Evolutionary conservation across 148 eudicot species (phyloP).

Genomic region (Vaccinium corymbosum): DNA sequence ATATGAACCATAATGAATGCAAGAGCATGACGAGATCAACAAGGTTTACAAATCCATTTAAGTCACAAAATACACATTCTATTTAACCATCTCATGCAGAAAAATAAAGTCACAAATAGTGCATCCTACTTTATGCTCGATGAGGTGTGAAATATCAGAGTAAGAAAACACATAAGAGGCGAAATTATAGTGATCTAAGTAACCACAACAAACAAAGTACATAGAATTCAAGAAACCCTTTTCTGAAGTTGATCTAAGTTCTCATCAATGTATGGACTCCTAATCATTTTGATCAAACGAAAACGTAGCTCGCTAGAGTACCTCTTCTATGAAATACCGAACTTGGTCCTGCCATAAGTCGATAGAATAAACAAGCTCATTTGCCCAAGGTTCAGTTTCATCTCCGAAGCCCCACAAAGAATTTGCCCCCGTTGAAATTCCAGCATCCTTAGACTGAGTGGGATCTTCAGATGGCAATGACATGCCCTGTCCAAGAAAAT

Average conservation of each 20-base stretch:
- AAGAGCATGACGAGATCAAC: neutral
- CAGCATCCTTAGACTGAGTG: constrained; percentile 36
- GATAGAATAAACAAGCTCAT: constrained; percentile 82
- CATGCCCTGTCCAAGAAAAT: constrained; percentile 95
- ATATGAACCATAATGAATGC: neutral
- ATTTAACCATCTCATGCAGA: neutral
- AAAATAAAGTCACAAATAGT: neutral
- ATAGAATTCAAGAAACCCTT: neutral
- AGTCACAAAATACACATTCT: neutral
- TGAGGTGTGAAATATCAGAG: neutral
- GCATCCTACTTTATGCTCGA: neutral
- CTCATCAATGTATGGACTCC: neutral
- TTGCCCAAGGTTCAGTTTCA: constrained; percentile 80
- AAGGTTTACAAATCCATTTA: neutral
- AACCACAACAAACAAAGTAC: neutral
- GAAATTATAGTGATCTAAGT: neutral
- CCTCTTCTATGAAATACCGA: constrained; percentile 73
- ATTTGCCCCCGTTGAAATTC: constrained; percentile 23
- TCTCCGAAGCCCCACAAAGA: constrained; percentile 83
- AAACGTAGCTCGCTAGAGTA: constrained; percentile 21
- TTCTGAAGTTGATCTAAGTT: neutral
- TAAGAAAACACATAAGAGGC: neutral
- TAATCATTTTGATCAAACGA: neutral
- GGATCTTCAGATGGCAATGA: constrained; percentile 89
- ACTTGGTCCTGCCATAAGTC: constrained; percentile 97